Evolutionary conservation across 768 basidiomycete species (phyloP).

Genomic region (Daedaleopsis sinensis): DNA sequence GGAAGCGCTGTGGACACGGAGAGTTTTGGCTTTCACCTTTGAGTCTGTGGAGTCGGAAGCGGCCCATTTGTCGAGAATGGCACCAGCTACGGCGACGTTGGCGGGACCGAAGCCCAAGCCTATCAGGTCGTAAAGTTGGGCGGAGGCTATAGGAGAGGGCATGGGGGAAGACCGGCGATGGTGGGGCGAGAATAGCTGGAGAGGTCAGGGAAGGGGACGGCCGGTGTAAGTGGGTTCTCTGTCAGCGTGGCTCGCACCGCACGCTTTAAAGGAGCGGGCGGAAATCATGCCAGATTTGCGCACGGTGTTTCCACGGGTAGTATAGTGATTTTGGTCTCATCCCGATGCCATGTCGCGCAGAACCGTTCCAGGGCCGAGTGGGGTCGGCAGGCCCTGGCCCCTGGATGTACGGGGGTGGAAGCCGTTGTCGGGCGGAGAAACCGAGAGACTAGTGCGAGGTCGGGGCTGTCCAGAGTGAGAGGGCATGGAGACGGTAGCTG

Average conservation of each 20-base stretch:
- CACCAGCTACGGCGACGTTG: slow-evolving; percentile 53
- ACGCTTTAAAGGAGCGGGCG: slow-evolving; percentile 16
- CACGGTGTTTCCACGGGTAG: slow-evolving; percentile 10
- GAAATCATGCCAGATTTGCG: slow-evolving; percentile 2
- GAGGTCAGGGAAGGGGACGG: slow-evolving; percentile 2
- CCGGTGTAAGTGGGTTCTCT: slow-evolving; percentile 2
- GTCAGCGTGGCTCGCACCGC: not conserved
- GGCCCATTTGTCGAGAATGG: slow-evolving; percentile 47
- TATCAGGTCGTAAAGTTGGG: slow-evolving; percentile 44
- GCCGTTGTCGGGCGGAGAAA: slow-evolving; percentile 6
- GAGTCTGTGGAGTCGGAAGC: slow-evolving; percentile 7
- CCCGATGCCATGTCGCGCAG: slow-evolving; percentile 2
- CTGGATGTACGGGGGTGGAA: not conserved
- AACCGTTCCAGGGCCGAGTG: slow-evolving; percentile 6
- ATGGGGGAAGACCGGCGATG: slow-evolving; percentile 5
- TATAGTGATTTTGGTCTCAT: not conserved
- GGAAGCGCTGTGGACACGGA: not conserved
- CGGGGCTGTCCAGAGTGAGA: slow-evolving; percentile 1
- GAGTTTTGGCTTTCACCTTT: slow-evolving; percentile 5
- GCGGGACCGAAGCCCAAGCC: slow-evolving; percentile 58
- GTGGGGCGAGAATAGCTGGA: slow-evolving; percentile 12
- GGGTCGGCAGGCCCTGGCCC: not conserved
- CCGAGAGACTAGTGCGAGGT: slow-evolving; percentile 4
- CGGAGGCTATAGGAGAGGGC: slow-evolving; percentile 2
- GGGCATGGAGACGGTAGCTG: not conserved